Percentiles rank a stretch among this genome's conserved stretches.
Conservation (phyloP, 305 asterid genomes). For the Solanum aculeatissimum region DNA sequence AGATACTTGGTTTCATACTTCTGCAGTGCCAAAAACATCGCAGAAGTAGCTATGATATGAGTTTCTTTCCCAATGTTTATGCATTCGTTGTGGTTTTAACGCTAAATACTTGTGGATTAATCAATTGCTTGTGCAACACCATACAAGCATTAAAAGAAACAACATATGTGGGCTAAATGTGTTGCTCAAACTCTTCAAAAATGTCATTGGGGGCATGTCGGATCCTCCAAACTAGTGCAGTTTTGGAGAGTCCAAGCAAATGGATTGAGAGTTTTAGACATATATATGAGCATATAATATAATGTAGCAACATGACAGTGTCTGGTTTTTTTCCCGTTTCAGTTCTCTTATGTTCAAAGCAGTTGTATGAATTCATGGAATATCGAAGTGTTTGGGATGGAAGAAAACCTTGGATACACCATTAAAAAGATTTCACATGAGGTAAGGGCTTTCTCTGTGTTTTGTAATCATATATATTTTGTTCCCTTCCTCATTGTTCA, state of each 20-base stretch:
- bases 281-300: background rate
- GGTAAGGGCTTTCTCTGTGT: conserved; percentile 18
- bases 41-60: background rate
- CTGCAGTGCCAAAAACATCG: background rate
- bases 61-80: background rate
- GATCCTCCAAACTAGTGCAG: background rate
- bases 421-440: conserved; percentile 44
- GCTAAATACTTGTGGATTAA: background rate
- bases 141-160: background rate
- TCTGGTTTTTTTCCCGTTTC: conserved; percentile 3
- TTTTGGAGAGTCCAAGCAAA: background rate
- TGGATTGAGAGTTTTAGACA: background rate
- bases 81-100: background rate
- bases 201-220: background rate
- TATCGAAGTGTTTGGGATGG: conserved; percentile 22
- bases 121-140: background rate
- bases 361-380: conserved; percentile 4
- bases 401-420: conserved; percentile 29
- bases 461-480: background rate
- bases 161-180: background rate
- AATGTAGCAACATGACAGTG: background rate
- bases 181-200: too few species aligned
- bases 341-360: conserved; percentile 24
- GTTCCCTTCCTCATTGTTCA: background rate
- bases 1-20: background rate